These are phyloP conservation scores for Amylostereum areolatum DNA, from an alignment of 1,284 basidiomycete species.

Conservation along the genomic window DNA sequence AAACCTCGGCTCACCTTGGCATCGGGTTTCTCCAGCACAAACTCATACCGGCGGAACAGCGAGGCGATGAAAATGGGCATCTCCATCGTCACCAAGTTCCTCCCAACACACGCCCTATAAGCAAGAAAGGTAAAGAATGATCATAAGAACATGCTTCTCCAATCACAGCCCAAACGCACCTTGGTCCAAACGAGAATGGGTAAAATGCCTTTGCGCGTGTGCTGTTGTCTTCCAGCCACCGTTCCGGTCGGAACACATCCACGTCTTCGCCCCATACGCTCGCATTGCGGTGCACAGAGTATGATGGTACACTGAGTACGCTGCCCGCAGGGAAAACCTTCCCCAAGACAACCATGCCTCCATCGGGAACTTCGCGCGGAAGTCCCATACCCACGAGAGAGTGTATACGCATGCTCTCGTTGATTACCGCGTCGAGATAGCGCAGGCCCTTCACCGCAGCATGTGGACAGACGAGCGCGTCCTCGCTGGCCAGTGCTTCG, in stretches of 20 bases:
- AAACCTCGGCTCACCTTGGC: too few relatives aligned
- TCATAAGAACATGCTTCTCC: too few relatives aligned
- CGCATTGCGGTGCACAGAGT: constrained; percentile 71
- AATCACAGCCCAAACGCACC: neutral
- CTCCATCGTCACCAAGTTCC: constrained; percentile 73
- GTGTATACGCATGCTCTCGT: constrained; percentile 78
- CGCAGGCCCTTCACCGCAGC: constrained; percentile 65
- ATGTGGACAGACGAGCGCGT: constrained; percentile 47
- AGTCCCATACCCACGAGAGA: constrained; percentile 79
- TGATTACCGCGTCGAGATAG: constrained; percentile 79
- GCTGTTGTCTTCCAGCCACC: constrained; percentile 72
- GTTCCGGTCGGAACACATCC: constrained; percentile 70
- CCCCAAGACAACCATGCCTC: constrained; percentile 55
- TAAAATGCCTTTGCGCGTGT: constrained; percentile 42
- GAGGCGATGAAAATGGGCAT: constrained; percentile 70
- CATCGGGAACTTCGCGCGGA: constrained; percentile 69
- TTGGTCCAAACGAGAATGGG: constrained; percentile 3
- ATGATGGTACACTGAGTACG: constrained; percentile 69
- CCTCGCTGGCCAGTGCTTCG: constrained; percentile 58
- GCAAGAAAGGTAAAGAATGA: too few relatives aligned
- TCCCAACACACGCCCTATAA: constrained; percentile 64
- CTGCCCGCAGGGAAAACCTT: constrained; percentile 65
- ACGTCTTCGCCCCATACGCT: constrained; percentile 73
- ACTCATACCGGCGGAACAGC: constrained; percentile 66
- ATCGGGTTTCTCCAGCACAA: constrained; percentile 61